Percentiles rank a stretch among this genome's conserved stretches.
Conservation (phyloP, 768 basidiomycete species). For the Amanita jacksonii region DNA sequence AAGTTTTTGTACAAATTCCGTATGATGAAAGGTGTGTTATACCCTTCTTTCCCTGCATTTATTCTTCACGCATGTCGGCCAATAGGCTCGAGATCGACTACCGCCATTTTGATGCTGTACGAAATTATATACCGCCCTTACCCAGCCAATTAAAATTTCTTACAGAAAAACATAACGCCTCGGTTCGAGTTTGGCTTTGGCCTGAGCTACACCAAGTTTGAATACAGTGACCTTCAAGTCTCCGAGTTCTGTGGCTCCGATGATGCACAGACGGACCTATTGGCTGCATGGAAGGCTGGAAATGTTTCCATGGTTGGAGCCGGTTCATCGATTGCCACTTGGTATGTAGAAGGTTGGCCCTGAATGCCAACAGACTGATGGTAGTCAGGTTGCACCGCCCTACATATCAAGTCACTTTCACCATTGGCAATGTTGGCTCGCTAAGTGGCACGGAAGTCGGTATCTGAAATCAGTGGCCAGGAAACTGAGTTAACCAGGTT, state of each 20-base stretch:
- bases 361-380: neutral
- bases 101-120: slow-evolving; percentile 57
- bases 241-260: slow-evolving; percentile 29
- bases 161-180: slow-evolving; percentile 58
- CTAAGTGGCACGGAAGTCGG: slow-evolving; percentile 56
- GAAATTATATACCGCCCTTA: slow-evolving; percentile 16
- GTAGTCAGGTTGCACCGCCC: slow-evolving; percentile 54
- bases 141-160: neutral
- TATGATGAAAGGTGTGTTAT: slow-evolving; percentile 46
- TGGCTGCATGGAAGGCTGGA: slow-evolving; percentile 49
- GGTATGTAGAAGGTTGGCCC: slow-evolving; percentile 24
- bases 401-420: slow-evolving; percentile 51
- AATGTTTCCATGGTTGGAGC: slow-evolving; percentile 41
- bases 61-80: neutral
- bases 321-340: slow-evolving; percentile 54
- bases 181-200: slow-evolving; percentile 90
- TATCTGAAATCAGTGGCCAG: neutral
- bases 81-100: slow-evolving; percentile 59
- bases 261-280: slow-evolving; percentile 28
- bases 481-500: neutral
- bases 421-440: slow-evolving; percentile 54
- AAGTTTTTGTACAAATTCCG: slow-evolving; percentile 38
- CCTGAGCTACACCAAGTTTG: slow-evolving; percentile 75
- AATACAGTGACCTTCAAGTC: slow-evolving; percentile 52
- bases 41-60: neutral